Percentiles rank a stretch among this genome's conserved stretches.
These are phyloP conservation scores for Eutrema salsugineum DNA, from an alignment of 441 rosid species.

Conservation along the genomic window DNA sequence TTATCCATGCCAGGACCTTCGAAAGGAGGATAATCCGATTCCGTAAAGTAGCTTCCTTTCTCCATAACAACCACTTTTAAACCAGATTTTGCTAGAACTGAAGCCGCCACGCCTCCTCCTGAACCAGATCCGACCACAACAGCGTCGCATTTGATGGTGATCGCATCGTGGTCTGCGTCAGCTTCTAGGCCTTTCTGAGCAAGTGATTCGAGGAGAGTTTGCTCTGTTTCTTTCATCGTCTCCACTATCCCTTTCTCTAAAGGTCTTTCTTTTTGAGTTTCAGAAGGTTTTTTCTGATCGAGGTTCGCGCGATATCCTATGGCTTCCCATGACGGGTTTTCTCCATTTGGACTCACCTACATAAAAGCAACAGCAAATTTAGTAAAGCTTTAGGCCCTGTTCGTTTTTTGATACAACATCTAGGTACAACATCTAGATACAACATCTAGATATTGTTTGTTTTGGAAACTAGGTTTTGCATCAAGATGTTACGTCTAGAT, in stretches of 20 bases:
- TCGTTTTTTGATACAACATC: too few relatives aligned
- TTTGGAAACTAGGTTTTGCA: too few relatives aligned
- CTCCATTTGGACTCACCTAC: constrained; percentile 59
- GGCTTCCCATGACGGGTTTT: constrained; percentile 75
- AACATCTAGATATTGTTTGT: too few relatives aligned
- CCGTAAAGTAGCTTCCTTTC: constrained; percentile 73
- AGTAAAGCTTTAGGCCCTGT: too few relatives aligned
- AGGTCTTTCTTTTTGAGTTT: constrained; percentile 42
- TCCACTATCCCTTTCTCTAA: constrained; percentile 76
- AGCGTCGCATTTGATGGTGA: constrained; percentile 69
- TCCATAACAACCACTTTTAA: constrained; percentile 75
- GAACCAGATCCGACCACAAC: constrained; percentile 85
- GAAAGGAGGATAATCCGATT: constrained; percentile 48
- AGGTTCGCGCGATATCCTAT: constrained; percentile 45
- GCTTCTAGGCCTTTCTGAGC: constrained; percentile 56
- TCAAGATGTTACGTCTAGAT: too few relatives aligned
- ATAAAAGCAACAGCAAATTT: neutral
- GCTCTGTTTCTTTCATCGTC: constrained; percentile 44
- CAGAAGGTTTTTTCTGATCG: constrained; percentile 7
- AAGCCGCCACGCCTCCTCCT: constrained; percentile 95
- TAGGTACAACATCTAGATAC: too few relatives aligned
- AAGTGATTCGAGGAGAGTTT: constrained; percentile 49
- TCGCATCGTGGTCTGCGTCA: constrained; percentile 20
- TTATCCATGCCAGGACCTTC: constrained; percentile 63
- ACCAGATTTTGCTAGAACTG: constrained; percentile 71